Evolutionary conservation across 495 filamentous ascomycete genomes (phyloP).

Genomic region (Penicillium atrosanguineum): DNA sequence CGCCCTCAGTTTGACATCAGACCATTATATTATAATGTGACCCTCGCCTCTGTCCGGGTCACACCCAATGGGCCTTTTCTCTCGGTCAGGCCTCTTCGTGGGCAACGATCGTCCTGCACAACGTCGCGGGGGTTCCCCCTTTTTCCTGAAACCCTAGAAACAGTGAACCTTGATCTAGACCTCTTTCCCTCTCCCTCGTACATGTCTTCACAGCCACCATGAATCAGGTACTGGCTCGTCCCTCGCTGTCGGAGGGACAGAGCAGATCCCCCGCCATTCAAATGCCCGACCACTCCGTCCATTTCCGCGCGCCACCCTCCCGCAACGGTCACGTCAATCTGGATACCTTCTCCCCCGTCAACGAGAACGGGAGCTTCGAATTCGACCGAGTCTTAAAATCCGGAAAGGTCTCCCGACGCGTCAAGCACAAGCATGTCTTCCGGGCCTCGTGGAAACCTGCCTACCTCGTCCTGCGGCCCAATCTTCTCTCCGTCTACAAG

Average conservation of each 20-base stretch:
- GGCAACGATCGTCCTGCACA: conserved; percentile 18
- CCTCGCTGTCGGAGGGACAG: conserved; percentile 26
- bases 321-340: conserved; percentile 55
- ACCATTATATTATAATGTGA: neutral
- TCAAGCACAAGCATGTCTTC: conserved; percentile 88
- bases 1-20: conserved; percentile 8
- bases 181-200: neutral
- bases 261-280: conserved; percentile 29
- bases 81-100: neutral
- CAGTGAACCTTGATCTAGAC: neutral
- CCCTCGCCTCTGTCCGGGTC: neutral
- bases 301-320: conserved; percentile 17
- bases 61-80: neutral
- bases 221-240: conserved; percentile 24
- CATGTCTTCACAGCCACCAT: conserved; percentile 15
- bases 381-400: conserved; percentile 91
- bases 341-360: conserved; percentile 76
- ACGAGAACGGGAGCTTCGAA: conserved; percentile 92
- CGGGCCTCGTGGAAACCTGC: conserved; percentile 76
- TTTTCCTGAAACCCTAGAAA: conserved; percentile 3
- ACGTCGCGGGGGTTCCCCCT: conserved; percentile 21
- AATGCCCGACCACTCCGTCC: conserved; percentile 10
- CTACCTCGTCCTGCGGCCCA: conserved; percentile 87
- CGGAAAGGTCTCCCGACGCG: conserved; percentile 80
- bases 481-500: conserved; percentile 93